Base-by-base conservation (phyloP, 345 rosid genomes). In the Boechera stricta region DNA sequence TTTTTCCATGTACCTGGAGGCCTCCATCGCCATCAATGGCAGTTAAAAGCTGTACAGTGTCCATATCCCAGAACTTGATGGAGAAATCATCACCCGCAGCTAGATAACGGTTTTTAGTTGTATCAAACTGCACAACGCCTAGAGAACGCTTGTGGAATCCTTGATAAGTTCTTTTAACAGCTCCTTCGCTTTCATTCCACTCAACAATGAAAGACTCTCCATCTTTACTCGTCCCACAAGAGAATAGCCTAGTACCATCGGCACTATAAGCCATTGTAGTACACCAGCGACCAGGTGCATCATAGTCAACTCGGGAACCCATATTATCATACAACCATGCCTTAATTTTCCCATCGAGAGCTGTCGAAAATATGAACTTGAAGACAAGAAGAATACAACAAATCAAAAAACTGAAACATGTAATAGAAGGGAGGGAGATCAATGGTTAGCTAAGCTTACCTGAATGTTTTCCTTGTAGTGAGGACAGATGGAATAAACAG, bases 121-220 rank as follows among this genome's bases (percentile, higher is more conserved):
- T 91, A 79, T 91, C 97, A 69, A 91, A 91, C 84, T 91, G 97
- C 60, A 91, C 95, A 72, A 91, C 92, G 16, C 95, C 95, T 41
- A 80, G 80, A 67, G 93, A 89, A 49, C 86, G 97, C 79, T 91
- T 91, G 54, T 88, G 86, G 77, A 88, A 88, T 69, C 97, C 97
- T 81, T 79, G 90, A 74, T 91, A 91, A 41, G 85, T 86, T 80
- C 94, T 84, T 84, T 84, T 91, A 49, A 89, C 91, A 41, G 90
- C 91, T 63, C 97, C 97, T 84, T 91, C 97, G 67, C 95, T 88
- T 80, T 91, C 97, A 85, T 91, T 91, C 97, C 97, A 91, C 79
- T 91, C 97, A 75, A 91, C 95, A 69, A 91, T 82, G 82, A 77
- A 80, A 26, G 95, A 89, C 56, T 87, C 91, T 68, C 93, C 97